These are phyloP conservation scores for Ascochyta lentis DNA, from an alignment of 2,329 filamentous ascomycete genomes.

Conservation along the genomic window DNA sequence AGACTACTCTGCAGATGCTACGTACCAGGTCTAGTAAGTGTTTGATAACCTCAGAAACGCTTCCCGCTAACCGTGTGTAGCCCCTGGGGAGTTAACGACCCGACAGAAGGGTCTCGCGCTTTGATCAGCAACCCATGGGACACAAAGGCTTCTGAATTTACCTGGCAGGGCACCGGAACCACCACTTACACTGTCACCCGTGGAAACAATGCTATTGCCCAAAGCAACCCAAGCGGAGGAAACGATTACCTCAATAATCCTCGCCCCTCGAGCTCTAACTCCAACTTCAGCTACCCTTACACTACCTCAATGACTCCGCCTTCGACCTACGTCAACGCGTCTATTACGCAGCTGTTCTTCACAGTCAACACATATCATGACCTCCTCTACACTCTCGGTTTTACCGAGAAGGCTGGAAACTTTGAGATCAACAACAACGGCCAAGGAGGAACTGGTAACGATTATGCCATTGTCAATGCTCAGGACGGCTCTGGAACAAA, in stretches of 20 bases:
- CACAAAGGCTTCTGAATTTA: constrained; percentile 56
- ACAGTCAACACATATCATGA: constrained; percentile 67
- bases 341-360: constrained; percentile 67
- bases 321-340: constrained; percentile 59
- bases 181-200: constrained; percentile 45
- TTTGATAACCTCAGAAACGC: no score
- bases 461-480: constrained; percentile 63
- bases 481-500: constrained; percentile 63
- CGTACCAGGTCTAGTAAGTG: constrained; percentile 57
- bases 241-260: constrained; percentile 56
- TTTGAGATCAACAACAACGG: constrained; percentile 66
- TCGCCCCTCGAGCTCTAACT: constrained; percentile 53
- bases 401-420: constrained; percentile 65
- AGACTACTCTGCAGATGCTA: constrained; percentile 63
- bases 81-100: constrained; percentile 62
- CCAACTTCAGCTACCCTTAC: constrained; percentile 51
- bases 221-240: constrained; percentile 54
- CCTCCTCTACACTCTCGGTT: constrained; percentile 63
- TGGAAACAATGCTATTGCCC: constrained; percentile 66
- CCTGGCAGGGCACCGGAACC: constrained; percentile 56
- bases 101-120: constrained; percentile 56
- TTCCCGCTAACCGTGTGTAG: no score
- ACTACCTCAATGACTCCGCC: constrained; percentile 31
- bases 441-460: constrained; percentile 59
- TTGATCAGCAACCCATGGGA: constrained; percentile 60